A percentile compares a stretch with the other conserved stretches of the same genome.
Conservation (phyloP, 805 yeast species). For the Lipomyces starkeyi region DNA sequence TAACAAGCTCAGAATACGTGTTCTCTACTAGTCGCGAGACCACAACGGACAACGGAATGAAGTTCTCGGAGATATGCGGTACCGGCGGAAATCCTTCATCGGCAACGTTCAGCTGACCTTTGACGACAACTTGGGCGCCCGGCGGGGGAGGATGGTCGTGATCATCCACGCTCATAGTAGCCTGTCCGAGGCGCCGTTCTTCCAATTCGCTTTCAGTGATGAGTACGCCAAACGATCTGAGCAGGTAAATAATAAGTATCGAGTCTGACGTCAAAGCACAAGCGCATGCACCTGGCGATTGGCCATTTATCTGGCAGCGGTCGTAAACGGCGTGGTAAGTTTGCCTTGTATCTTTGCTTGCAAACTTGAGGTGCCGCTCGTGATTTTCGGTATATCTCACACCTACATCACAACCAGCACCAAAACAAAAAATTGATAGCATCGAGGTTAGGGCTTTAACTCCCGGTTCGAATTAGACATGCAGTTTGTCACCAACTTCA, state of each 20-base stretch:
- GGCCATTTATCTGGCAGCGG: background rate
- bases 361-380: background rate
- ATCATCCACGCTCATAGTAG: constrained; percentile 13
- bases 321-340: background rate
- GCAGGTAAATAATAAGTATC: background rate
- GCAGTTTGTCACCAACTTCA: background rate
- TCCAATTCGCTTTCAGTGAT: constrained; percentile 3
- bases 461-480: background rate
- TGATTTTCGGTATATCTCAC: background rate
- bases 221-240: background rate
- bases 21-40: constrained; percentile 64
- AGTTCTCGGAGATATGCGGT: constrained; percentile 76
- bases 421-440: too few relatives aligned
- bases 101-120: constrained; percentile 8
- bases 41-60: constrained; percentile 66
- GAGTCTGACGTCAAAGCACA: background rate
- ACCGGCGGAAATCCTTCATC: constrained; percentile 50
- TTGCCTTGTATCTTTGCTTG: background rate
- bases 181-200: constrained; percentile 28
- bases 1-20: constrained; percentile 66
- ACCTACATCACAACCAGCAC: too few relatives aligned
- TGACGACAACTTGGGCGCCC: constrained; percentile 5
- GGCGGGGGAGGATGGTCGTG: constrained; percentile 6
- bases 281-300: background rate
- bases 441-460: background rate